Conservation (phyloP, 495 filamentous ascomycete species). For the Aspergillus cristatus region DNA sequence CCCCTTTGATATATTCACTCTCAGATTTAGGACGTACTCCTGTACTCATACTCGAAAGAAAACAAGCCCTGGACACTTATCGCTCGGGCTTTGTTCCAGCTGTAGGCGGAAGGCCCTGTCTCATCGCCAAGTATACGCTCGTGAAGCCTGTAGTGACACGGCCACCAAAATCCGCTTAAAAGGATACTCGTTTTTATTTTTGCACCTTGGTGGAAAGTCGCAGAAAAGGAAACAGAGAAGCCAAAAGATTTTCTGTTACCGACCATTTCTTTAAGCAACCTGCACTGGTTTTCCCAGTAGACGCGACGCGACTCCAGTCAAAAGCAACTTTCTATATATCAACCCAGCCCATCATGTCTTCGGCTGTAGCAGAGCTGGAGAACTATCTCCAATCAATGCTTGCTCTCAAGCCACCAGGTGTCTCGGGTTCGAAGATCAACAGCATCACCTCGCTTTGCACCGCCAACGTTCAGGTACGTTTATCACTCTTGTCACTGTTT, state of each 20-base stretch:
- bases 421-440: slow-evolving; percentile 81
- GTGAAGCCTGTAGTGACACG: slow-evolving; percentile 38
- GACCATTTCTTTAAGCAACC: slow-evolving; percentile 3
- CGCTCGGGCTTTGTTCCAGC: slow-evolving; percentile 38
- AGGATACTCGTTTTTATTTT: slow-evolving; percentile 5
- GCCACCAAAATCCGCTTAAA: slow-evolving; percentile 20
- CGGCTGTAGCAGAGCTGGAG: slow-evolving; percentile 85
- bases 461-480: slow-evolving; percentile 85
- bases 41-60: slow-evolving; percentile 29
- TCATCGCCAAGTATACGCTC: slow-evolving; percentile 25
- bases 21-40: slow-evolving; percentile 23
- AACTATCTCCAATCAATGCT: slow-evolving; percentile 85
- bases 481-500: slow-evolving; percentile 3
- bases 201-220: too few relatives aligned
- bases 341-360: slow-evolving; percentile 49
- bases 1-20: neutral
- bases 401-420: slow-evolving; percentile 81
- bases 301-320: slow-evolving; percentile 13
- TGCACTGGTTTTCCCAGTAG: slow-evolving; percentile 21
- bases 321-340: slow-evolving; percentile 2
- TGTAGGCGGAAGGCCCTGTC: slow-evolving; percentile 33
- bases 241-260: slow-evolving; percentile 4
- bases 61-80: slow-evolving; percentile 22
- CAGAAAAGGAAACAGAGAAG: slow-evolving; percentile 2
- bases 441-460: slow-evolving; percentile 79